Base-by-base conservation (phyloP, 805 yeast species). In the Saccharomycopsis sp. region DNA sequence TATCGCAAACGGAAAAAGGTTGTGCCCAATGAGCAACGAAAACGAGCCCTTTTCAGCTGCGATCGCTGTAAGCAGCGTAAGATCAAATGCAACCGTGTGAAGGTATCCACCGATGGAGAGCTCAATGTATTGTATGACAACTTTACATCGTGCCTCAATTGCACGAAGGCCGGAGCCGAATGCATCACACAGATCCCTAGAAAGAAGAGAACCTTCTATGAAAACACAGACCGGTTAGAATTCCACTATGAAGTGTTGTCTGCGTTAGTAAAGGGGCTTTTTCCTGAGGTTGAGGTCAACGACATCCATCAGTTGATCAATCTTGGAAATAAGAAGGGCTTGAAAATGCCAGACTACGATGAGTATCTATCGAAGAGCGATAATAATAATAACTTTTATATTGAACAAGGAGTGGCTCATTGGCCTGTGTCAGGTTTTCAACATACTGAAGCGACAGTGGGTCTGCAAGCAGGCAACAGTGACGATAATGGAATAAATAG, bases 1-100 rank as follows among this genome's bases (percentile, higher is more conserved):
- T 52, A 37, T 23, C 57, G 57, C 18, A 55, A 55, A 40, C 52
- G 48, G 44, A 40, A 58, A 20, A 52, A 56, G 44, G 52, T 24
- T 8, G 59, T 59, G 3, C 62, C 62, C 14, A 55, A 56, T 18
- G 57, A 48, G 14, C 44, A 54, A 37, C 50, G 62, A 16, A 53
- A 56, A 24, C 40, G 62, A n/a, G 62, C 62, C 3, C 37, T 53
- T 15, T 59, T 50, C 48, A 56, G 59, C 24, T 59, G 62, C 29
- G 62, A 59, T 24, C 41, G 60, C 2, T 59, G 62, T 57, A 59
- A 57, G 23, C 53, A 51, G 37, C 20, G 59, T 7, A 59, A 59
- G 53, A 59, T 59, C 54, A 59, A 59, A 51, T 59, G 62, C 37
- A 50, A 48, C 4, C 23, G 61, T 16, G 16, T 57, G 12, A 54